phyloP scores from a whole-genome alignment of 441 rosid genomes.

The Sinapis alba region DNA sequence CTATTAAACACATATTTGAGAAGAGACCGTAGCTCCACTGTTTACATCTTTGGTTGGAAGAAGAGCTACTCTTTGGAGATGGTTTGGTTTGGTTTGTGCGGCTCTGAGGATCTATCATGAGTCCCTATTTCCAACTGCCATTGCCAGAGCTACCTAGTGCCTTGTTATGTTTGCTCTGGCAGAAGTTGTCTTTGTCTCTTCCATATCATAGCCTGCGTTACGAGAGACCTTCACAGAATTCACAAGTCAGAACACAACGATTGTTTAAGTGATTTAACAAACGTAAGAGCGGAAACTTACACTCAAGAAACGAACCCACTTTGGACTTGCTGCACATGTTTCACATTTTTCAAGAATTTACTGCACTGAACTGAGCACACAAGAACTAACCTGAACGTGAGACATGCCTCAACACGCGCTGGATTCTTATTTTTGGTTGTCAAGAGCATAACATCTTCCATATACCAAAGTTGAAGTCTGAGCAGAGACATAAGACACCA shows the following conservation, averaged over 20 bases:
- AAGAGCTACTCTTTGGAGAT: conserved; percentile 37
- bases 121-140: conserved; percentile 55
- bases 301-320: conserved; percentile 67
- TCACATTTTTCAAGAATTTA: conserved; percentile 37
- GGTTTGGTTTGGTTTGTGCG: conserved; percentile 36
- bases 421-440: conserved; percentile 51
- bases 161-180: conserved; percentile 42
- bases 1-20: conserved; percentile 23
- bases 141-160: conserved; percentile 62
- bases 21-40: conserved; percentile 26
- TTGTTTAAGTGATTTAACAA: not conserved
- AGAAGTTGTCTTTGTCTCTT: conserved; percentile 39
- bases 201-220: conserved; percentile 67
- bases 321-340: conserved; percentile 67
- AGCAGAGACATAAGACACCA: not conserved
- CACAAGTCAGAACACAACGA: not conserved
- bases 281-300: conserved; percentile 42
- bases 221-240: not conserved
- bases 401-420: conserved; percentile 59
- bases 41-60: conserved; percentile 25
- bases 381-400: conserved; percentile 70
- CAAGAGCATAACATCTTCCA: conserved; percentile 61
- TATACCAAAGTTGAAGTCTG: not conserved
- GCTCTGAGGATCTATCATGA: conserved; percentile 41
- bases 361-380: not conserved